Percentiles rank a stretch among this genome's conserved stretches.
Conservation (phyloP, 495 filamentous ascomycete species). For the Penicillium roqueforti region DNA sequence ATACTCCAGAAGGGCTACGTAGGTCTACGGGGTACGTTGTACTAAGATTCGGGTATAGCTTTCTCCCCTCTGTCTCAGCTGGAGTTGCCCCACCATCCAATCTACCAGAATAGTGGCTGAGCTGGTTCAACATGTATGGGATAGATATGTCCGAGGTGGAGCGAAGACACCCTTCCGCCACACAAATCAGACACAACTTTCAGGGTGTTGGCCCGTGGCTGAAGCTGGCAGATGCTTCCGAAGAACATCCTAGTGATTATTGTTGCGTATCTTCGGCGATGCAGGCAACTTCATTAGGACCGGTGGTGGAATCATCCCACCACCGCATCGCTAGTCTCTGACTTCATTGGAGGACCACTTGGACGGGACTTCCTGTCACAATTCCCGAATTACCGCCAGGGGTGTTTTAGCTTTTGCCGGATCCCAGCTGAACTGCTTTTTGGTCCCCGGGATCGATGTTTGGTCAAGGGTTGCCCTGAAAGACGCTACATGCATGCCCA, state of each 20-base stretch:
- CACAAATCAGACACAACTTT: not conserved
- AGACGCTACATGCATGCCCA: not conserved
- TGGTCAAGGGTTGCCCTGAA: not conserved
- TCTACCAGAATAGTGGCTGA: conserved; percentile 16
- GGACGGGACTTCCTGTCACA: conserved; percentile 1
- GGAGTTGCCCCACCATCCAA: conserved; percentile 13
- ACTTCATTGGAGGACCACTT: not conserved
- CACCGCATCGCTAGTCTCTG: not conserved
- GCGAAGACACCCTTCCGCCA: conserved; percentile 6
- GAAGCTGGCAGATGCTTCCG: conserved; percentile 11
- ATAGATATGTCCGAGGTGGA: conserved; percentile 3
- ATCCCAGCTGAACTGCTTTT: not conserved
- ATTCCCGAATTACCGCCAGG: not conserved
- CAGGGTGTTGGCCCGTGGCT: conserved; percentile 1
- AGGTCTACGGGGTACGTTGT: conserved; percentile 3
- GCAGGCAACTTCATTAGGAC: conserved; percentile 7
- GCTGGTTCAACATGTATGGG: not conserved
- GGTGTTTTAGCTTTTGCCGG: not conserved
- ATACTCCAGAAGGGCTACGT: conserved; percentile 20
- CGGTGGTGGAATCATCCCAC: conserved; percentile 6
- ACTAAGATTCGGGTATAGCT: conserved; percentile 7
- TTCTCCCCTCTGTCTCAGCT: conserved; percentile 17
- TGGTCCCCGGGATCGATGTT: not conserved
- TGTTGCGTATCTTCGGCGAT: conserved; percentile 7
- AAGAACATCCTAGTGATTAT: conserved; percentile 6